A percentile compares a stretch with the other conserved stretches of the same genome.
phyloP scores from a whole-genome alignment of 768 basidiomycete species.

The Porpolomopsis calyptriformis region DNA sequence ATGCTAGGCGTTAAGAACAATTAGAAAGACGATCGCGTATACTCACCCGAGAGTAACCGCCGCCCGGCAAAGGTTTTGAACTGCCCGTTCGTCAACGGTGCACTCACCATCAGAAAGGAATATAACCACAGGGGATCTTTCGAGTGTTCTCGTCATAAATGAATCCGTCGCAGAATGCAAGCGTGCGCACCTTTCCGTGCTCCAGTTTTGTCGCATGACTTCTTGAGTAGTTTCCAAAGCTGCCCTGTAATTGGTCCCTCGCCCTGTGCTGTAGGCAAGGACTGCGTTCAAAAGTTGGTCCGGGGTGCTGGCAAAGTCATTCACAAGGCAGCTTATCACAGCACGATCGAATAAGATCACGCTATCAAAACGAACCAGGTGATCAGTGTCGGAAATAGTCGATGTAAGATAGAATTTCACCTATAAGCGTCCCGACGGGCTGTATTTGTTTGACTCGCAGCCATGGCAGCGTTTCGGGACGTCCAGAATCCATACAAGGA shows the following conservation, averaged over 20 bases:
- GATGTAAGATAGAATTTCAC: conserved; percentile 29
- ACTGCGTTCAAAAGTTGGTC: conserved; percentile 30
- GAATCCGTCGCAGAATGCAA: not conserved
- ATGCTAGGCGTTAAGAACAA: conserved; percentile 23
- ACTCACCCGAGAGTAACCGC: conserved; percentile 38
- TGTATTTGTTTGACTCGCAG: conserved; percentile 13
- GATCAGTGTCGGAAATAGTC: conserved; percentile 41
- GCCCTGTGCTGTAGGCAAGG: conserved; percentile 17
- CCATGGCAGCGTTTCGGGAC: conserved; percentile 33
- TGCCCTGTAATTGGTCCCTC: conserved; percentile 33
- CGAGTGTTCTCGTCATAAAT: conserved; percentile 12
- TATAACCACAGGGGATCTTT: conserved; percentile 39
- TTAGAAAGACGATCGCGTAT: not conserved
- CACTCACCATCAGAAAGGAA: conserved; percentile 51
- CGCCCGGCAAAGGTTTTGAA: conserved; percentile 31
- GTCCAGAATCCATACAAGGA: conserved; percentile 47
- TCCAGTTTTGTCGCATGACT: conserved; percentile 38
- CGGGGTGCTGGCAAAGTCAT: conserved; percentile 38
- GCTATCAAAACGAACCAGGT: conserved; percentile 32
- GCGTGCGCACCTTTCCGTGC: conserved; percentile 33
- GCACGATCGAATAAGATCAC: conserved; percentile 34
- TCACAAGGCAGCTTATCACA: conserved; percentile 18
- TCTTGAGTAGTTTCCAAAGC: conserved; percentile 26
- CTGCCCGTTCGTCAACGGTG: conserved; percentile 21
- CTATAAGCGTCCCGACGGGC: conserved; percentile 44